Evolutionary conservation across 148 eudicot genomes (phyloP), one percentile per base, ranked within the genome.

Genomic region (Hydrangea macrophylla): DNA sequence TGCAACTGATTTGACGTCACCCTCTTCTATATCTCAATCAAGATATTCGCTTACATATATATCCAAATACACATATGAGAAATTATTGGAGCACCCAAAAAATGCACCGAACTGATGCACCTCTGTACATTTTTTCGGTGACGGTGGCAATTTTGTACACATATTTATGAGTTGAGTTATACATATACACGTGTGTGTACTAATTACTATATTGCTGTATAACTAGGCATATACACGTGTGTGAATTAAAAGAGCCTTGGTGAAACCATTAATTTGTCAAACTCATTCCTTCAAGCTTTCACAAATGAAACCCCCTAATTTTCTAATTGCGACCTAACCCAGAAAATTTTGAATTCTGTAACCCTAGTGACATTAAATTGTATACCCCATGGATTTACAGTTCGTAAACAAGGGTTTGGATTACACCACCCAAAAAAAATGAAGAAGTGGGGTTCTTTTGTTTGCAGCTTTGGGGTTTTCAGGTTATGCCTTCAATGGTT

Each of bases 401-500:
- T 50, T 90, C 32, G 63, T 84, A 30, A 79, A 77, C 9, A 83
- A 66, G 74, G 86, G 85, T 69, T 65, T 83, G n/a, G 64, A 67
- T 28, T 80, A 81, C 39, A 26, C 82, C 11, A 65, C n/a, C n/a
- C n/a, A n/a, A n/a, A 55, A 23, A 87, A 54, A 73, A 88, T 70
- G 76, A 86, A 74, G 69, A 85, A 76, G 40, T 90, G 82, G 90
- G 77, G n/a, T 82, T 65, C 24, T 81, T 58, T 25, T 84, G 9
- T 70, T 88, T 40, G 86, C 83, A 55, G 87, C 90, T 72, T 59
- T 85, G 61, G 90, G 90, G 62, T 62, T 79, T 11, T 66, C 87
- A 32, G 83, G 85, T 9, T 90, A 87, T 78, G 90, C 96, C 96
- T 30, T 75, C 86, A 32, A 54, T 85, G 75, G 78, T 70, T 5